A percentile compares a stretch with the other conserved stretches of the same genome.
Conservation (phyloP, 768 basidiomycete species). For the Tricholoma flavovirens region DNA sequence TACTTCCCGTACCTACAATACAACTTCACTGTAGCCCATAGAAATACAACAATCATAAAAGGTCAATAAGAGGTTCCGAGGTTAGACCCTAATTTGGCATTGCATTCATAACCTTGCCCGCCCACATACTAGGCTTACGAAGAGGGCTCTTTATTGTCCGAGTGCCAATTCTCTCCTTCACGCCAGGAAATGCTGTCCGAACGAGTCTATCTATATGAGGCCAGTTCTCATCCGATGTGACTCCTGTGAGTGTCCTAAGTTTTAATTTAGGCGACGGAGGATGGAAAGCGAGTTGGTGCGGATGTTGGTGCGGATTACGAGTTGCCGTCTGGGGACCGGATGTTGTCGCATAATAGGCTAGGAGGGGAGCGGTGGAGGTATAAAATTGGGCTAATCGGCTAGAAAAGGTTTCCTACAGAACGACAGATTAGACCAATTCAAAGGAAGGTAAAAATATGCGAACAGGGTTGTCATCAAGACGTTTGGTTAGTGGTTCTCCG, state of each 20-base stretch:
- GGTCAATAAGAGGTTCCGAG: neutral
- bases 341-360: constrained; percentile 57
- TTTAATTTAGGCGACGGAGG: constrained; percentile 40
- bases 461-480: constrained; percentile 88
- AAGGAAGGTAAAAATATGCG: constrained; percentile 17
- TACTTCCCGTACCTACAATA: neutral
- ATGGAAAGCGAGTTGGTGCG: constrained; percentile 45
- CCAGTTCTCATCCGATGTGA: constrained; percentile 89
- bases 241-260: constrained; percentile 58
- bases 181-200: constrained; percentile 47
- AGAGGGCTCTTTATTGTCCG: constrained; percentile 35
- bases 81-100: neutral
- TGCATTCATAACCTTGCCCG: constrained; percentile 18
- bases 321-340: constrained; percentile 14
- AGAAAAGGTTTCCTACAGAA: constrained; percentile 63
- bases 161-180: constrained; percentile 45
- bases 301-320: constrained; percentile 36
- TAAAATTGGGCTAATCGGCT: constrained; percentile 77
- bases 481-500: constrained; percentile 80
- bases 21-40: neutral
- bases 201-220: constrained; percentile 67
- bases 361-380: constrained; percentile 72
- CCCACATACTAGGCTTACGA: constrained; percentile 50
- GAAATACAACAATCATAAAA: neutral
- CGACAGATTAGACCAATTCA: constrained; percentile 2